Evolutionary conservation across 768 basidiomycete genomes (phyloP).

Genomic region (Albatrellus ellisii): DNA sequence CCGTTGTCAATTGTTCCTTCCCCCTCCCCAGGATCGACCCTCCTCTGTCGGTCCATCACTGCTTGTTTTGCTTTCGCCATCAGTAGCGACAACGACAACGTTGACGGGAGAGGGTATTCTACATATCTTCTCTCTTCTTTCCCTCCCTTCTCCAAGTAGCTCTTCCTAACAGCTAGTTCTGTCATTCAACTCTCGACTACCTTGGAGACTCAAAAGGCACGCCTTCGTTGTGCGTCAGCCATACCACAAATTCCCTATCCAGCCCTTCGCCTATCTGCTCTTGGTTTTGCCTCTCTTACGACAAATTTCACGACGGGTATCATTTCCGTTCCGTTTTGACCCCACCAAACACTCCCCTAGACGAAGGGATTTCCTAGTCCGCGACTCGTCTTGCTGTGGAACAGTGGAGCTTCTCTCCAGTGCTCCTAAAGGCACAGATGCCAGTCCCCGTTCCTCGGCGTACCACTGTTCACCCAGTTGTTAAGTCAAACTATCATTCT

Average conservation of each 20-base stretch:
- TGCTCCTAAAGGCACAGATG: constrained; percentile 47
- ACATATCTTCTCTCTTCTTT: constrained; percentile 16
- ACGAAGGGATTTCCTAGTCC: constrained; percentile 20
- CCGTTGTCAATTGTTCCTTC: constrained; percentile 8
- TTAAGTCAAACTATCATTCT: constrained; percentile 38
- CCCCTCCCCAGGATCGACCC: constrained; percentile 28
- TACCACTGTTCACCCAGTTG: constrained; percentile 50
- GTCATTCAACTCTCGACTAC: constrained; percentile 10
- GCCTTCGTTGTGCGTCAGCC: constrained; percentile 92
- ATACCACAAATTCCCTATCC: constrained; percentile 21
- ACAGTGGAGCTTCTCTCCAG: constrained; percentile 18
- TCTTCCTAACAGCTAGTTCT: constrained; percentile 16
- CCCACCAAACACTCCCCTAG: constrained; percentile 26
- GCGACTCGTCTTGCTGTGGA: constrained; percentile 9
- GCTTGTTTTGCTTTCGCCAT: constrained; percentile 24
- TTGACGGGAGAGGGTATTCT: constrained; percentile 23
- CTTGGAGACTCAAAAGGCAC: constrained; percentile 54
- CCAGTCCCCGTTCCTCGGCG: constrained; percentile 71
- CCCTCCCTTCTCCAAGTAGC: constrained; percentile 11
- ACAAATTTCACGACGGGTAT: constrained; percentile 69
- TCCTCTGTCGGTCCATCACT: constrained; percentile 16
- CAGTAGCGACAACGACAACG: constrained; percentile 30
- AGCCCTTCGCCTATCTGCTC: constrained; percentile 19
- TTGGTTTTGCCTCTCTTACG: constrained; percentile 23
- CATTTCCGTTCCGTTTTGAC: constrained; percentile 25